Percentiles rank a stretch among this genome's conserved stretches.
These are phyloP conservation scores for Malus orientalis DNA, from an alignment of 306 rosid genomes.

Conservation along the genomic window DNA sequence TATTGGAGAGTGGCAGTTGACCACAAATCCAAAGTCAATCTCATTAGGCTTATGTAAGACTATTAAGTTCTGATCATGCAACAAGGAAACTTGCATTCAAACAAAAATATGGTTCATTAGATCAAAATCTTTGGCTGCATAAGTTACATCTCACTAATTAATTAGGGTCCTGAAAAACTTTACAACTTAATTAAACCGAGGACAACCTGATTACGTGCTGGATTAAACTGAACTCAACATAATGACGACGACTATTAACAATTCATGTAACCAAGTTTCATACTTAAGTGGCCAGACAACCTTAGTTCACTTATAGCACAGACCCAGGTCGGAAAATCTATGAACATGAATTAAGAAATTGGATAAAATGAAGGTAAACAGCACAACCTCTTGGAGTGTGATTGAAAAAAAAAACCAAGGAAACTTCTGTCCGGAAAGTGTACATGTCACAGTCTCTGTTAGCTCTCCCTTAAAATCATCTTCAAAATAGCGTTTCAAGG, in stretches of 20 bases:
- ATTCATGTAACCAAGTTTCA: background rate
- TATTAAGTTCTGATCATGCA: background rate
- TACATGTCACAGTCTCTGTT: constrained; percentile 20
- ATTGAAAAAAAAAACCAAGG: constrained; percentile 16
- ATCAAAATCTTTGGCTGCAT: constrained; percentile 8
- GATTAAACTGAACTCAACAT: background rate
- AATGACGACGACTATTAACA: background rate
- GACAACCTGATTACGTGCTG: constrained; percentile 6
- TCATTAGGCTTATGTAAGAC: too few species aligned
- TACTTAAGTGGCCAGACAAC: constrained; percentile 13
- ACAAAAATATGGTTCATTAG: background rate
- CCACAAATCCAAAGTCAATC: too few species aligned
- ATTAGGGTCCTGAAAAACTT: constrained; percentile 5
- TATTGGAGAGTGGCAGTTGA: too few species aligned
- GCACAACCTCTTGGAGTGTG: constrained; percentile 24
- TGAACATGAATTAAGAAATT: constrained; percentile 23
- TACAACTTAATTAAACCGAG: constrained; percentile 7
- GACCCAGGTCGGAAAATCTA: constrained; percentile 33
- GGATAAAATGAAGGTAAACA: constrained; percentile 27
- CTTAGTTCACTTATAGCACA: constrained; percentile 20
- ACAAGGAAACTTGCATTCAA: background rate
- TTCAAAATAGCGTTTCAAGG: constrained; percentile 56
- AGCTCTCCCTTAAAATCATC: constrained; percentile 29
- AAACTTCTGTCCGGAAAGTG: constrained; percentile 18
- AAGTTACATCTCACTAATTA: constrained; percentile 9